Percentiles rank a stretch among this genome's conserved stretches.
Conservation (phyloP, 768 basidiomycete species). For the Lactifluus pinguis region DNA sequence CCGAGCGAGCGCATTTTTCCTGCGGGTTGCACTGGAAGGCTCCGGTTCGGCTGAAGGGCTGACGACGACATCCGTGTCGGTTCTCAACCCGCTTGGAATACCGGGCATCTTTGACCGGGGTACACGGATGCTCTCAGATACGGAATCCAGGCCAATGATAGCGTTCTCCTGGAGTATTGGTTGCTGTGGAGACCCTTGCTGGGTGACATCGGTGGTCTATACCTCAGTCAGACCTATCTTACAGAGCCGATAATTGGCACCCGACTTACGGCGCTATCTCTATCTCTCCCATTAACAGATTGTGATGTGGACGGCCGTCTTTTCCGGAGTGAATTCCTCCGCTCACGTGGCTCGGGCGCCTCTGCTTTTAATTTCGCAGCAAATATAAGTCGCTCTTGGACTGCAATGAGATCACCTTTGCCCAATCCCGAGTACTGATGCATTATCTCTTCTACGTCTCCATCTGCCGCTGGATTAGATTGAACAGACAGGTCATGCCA, state of each 20-base stretch:
- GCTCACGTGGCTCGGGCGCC: constrained; percentile 49
- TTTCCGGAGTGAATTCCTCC: constrained; percentile 61
- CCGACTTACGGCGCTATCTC: constrained; percentile 33
- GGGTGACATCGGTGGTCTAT: constrained; percentile 55
- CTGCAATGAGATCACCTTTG: constrained; percentile 57
- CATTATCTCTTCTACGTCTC: constrained; percentile 59
- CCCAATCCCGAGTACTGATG: constrained; percentile 57
- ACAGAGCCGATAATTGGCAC: neutral
- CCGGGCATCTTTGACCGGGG: constrained; percentile 19
- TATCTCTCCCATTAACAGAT: constrained; percentile 53
- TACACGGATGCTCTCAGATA: constrained; percentile 39
- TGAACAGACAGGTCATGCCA: constrained; percentile 55
- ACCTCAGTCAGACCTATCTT: neutral
- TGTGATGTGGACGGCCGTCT: constrained; percentile 79
- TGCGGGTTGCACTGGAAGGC: constrained; percentile 39
- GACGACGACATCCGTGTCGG: constrained; percentile 19
- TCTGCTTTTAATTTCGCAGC: constrained; percentile 50
- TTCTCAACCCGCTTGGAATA: neutral
- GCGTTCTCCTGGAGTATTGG: constrained; percentile 41
- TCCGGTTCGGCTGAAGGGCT: constrained; percentile 30
- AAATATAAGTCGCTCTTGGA: constrained; percentile 69
- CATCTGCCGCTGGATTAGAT: constrained; percentile 39
- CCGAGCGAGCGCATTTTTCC: constrained; percentile 59
- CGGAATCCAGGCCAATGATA: constrained; percentile 58
- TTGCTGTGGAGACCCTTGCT: constrained; percentile 30